Evolutionary conservation across 2,329 filamentous ascomycete species (phyloP).

Genomic region (Aspergillus pseudonomiae): DNA sequence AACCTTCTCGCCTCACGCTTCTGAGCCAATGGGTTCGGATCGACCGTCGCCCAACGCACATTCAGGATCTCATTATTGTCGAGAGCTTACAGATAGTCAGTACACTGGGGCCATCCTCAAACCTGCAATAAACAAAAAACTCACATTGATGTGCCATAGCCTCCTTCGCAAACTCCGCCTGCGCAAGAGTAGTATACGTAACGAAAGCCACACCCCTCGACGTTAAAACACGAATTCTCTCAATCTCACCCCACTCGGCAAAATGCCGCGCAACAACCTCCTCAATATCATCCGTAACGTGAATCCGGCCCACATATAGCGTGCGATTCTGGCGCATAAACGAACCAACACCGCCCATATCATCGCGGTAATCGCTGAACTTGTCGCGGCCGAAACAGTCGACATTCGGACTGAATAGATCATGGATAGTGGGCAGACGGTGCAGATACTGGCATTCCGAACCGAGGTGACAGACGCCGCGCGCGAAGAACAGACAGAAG

Average conservation of each 20-base stretch:
- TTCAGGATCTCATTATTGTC: constrained; percentile 93
- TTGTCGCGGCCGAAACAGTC: constrained; percentile 96
- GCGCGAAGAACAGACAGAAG: constrained; percentile 90
- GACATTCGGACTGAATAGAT: constrained; percentile 89
- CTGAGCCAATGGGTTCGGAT: constrained; percentile 93
- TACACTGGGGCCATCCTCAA: not conserved
- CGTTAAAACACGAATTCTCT: constrained; percentile 85
- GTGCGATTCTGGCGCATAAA: constrained; percentile 95
- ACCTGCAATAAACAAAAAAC: not conserved
- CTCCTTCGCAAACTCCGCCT: constrained; percentile 88
- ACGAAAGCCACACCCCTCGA: constrained; percentile 90
- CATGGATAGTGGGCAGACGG: constrained; percentile 80
- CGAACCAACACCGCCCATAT: constrained; percentile 95
- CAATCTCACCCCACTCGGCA: constrained; percentile 92
- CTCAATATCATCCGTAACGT: constrained; percentile 95
- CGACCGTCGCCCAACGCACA: constrained; percentile 94
- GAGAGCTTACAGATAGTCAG: constrained; percentile 50
- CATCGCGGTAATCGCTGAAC: constrained; percentile 88
- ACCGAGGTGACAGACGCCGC: constrained; percentile 77
- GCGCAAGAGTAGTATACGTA: constrained; percentile 88
- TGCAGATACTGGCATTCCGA: constrained; percentile 95
- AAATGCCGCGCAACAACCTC: constrained; percentile 95
- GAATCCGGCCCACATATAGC: constrained; percentile 89
- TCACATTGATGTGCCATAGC: constrained; percentile 86
- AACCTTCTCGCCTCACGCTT: constrained; percentile 85